Percentiles rank a stretch among this genome's conserved stretches.
Conservation (phyloP, 2,329 filamentous ascomycete genomes). For the Fusarium anthophilum region DNA sequence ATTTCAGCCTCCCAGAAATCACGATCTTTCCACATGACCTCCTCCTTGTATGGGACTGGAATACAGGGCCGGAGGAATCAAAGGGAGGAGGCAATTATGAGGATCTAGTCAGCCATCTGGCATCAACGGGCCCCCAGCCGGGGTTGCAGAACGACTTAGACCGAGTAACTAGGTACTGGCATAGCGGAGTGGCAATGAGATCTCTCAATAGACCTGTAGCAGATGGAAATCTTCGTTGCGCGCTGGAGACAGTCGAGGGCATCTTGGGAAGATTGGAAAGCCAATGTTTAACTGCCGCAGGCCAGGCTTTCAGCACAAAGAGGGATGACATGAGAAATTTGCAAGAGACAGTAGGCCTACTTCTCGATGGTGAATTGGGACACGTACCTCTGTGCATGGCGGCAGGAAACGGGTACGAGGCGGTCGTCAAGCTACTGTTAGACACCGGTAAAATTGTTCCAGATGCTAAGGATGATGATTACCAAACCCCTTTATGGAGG, state of each 20-base stretch:
- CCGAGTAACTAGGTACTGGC: background rate
- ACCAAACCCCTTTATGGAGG: background rate
- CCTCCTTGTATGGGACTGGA: background rate
- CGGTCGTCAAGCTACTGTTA: background rate
- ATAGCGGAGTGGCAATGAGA: background rate
- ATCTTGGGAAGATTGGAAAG: background rate
- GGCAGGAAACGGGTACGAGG: background rate
- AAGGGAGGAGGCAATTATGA: background rate
- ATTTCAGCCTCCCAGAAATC: no score
- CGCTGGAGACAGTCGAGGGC: no score
- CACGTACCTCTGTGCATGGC: background rate
- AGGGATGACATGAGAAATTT: background rate
- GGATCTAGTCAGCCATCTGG: no score
- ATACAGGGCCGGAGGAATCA: background rate
- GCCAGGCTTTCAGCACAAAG: background rate
- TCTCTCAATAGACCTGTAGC: background rate
- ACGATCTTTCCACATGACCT: background rate
- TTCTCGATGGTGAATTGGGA: background rate
- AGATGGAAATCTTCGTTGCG: background rate
- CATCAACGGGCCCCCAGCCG: background rate
- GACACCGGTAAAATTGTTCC: background rate
- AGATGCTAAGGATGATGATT: background rate
- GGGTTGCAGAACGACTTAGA: background rate
- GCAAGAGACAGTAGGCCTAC: background rate
- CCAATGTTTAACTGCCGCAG: fast-evolving